Evolutionary conservation across 2,329 filamentous ascomycete species (phyloP), one percentile per base, ranked within the genome.

Genomic region (Fusarium drepaniforme): DNA sequence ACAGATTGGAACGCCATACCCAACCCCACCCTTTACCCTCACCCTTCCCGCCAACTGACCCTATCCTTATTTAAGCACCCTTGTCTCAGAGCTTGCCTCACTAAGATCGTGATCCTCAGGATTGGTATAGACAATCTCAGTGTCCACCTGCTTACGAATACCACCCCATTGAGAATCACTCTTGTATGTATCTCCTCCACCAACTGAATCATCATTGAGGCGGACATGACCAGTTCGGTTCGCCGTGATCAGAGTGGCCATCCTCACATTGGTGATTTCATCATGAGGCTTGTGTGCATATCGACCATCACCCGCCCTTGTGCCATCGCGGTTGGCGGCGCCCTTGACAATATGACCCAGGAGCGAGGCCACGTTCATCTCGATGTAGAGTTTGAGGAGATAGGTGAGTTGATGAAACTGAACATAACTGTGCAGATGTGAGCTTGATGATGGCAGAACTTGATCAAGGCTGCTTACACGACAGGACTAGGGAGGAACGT

Each of bases 331-430:
- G 4, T 75, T 63, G 8, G 46, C 62, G 16, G 73, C 64, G 3
- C 51, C 59, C 67, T 71, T 75, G 9, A 75, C 73, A 8, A 75
- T 75, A 6, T 75, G 73, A 1, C 72, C 64, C 0, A 75, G 51
- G 6, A 68, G 66, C 3, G 62, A 61, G 13, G 63, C 66, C 0
- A 65, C 70, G 9, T 73, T 75, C 67, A 75, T 71, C 11, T 74
- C 72, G n/a, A 74, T 74, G 61, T 74, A 66, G 3, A 74, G 57
- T 44, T 74, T 74, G 37, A 74, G 67, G 15, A 74, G 71, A 23
- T 74, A 74, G 11, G 67, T 56, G 18, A 74, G 71, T 44, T 74
- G 72, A 21, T 74, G 71, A 35, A 74, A 74, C 9, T 74, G 71
- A 5, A 74, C 71, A 40, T 74, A 74, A 25, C 71, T 74, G n/a